phyloP scores from a whole-genome alignment of 177 flowering plant species.

The Telopea speciosissima region DNA sequence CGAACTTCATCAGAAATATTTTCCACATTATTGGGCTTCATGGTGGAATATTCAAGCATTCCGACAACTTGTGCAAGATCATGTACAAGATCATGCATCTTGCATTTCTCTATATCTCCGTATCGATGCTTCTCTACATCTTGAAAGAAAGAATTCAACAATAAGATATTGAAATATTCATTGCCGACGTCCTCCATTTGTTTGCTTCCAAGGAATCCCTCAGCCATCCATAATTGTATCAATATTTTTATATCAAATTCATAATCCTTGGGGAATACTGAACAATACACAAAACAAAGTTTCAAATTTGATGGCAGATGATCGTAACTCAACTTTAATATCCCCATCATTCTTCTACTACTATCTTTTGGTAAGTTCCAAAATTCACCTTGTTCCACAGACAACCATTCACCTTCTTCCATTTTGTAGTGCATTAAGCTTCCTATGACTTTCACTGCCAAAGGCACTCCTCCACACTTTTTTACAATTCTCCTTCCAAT shows the following conservation, averaged over 20 bases:
- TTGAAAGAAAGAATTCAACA: not conserved
- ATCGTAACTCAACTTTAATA: constrained; percentile 16
- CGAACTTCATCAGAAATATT: not conserved
- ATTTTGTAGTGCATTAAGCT: constrained; percentile 6
- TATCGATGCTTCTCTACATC: not conserved
- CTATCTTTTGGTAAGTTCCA: not conserved
- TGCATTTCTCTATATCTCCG: not conserved
- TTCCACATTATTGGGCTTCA: not conserved
- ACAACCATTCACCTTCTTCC: constrained; percentile 15
- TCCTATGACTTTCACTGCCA: constrained; percentile 19
- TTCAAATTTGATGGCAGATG: constrained; percentile 10
- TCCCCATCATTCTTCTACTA: constrained; percentile 2
- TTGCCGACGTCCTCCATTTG: constrained; percentile 1
- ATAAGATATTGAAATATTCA: constrained; percentile 3
- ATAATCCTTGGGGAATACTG: constrained; percentile 3
- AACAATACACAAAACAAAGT: constrained; percentile 7
- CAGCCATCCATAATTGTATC: not conserved
- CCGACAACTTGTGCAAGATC: not conserved
- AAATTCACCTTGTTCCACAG: not conserved
- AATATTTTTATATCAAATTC: not conserved
- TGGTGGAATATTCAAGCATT: not conserved
- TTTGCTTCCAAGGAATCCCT: not conserved
- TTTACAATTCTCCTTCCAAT: constrained; percentile 19
- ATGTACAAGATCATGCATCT: constrained; percentile 11
- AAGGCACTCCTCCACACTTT: constrained; percentile 28